Percentiles rank a stretch among this genome's conserved stretches.
Evolutionary conservation across 1,284 basidiomycete genomes (phyloP).

Genomic region (Papiliotrema laurentii): DNA sequence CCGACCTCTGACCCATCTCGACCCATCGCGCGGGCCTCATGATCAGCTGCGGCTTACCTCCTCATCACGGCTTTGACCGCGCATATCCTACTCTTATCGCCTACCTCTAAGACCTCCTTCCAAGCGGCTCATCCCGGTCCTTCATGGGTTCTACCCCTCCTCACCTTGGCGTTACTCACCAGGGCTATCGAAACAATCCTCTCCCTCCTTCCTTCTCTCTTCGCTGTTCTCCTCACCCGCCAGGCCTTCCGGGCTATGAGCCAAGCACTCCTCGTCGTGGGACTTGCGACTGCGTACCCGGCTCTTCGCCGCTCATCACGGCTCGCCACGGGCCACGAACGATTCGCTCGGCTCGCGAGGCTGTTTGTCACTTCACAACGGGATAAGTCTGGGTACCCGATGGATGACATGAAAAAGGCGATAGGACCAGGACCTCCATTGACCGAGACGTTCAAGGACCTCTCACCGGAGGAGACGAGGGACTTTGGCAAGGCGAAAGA

Average conservation of each 20-base stretch:
- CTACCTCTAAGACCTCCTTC: conserved; percentile 1
- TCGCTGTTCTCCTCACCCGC: conserved; percentile 9
- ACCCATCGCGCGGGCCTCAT: too few species aligned
- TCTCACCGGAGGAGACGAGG: conserved; percentile 5
- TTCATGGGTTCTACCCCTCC: background rate
- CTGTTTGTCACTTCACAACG: too few species aligned
- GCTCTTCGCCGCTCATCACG: background rate
- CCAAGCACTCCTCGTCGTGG: background rate
- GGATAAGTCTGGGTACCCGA: too few species aligned
- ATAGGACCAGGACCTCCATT: too few species aligned
- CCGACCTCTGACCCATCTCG: too few species aligned
- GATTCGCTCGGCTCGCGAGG: too few species aligned
- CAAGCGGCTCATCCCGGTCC: background rate
- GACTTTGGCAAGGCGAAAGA: conserved; percentile 3
- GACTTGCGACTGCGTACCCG: too few species aligned
- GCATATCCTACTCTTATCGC: conserved; percentile 5
- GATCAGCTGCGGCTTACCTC: conserved; percentile 3
- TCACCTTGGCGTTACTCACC: background rate
- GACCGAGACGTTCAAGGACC: conserved; percentile 9
- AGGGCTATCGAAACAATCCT: conserved; percentile 5
- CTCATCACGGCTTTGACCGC: conserved; percentile 5
- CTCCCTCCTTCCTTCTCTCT: background rate
- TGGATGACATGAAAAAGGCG: too few species aligned
- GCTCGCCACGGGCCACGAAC: too few species aligned
- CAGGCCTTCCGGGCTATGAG: background rate